These are phyloP conservation scores for Trebouxia gelatinosa DNA, from an alignment of 163 green algal species.

Conservation along the genomic window DNA sequence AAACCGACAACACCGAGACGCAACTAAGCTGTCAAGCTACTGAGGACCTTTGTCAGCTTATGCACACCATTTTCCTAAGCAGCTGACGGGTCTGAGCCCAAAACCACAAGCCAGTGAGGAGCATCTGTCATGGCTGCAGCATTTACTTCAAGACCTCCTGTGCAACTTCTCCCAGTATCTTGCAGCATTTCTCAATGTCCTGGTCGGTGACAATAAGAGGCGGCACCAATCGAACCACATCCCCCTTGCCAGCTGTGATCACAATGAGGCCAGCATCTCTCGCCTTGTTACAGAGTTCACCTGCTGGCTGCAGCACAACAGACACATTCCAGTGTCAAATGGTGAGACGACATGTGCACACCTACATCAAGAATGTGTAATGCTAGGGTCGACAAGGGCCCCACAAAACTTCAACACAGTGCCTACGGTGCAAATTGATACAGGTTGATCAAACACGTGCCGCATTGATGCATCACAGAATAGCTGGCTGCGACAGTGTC, in stretches of 20 bases:
- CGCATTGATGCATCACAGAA: too few species aligned
- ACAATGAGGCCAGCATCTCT: slow-evolving; percentile 84
- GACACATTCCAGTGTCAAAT: too few species aligned
- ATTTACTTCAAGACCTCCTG: slow-evolving; percentile 37
- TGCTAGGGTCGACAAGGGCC: too few species aligned
- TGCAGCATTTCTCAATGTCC: slow-evolving; percentile 78
- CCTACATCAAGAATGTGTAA: too few species aligned
- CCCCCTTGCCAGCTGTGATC: slow-evolving; percentile 94
- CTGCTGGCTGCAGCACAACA: slow-evolving; percentile 55
- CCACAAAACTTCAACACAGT: too few species aligned
- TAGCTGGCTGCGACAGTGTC: too few species aligned
- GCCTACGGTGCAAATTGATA: too few species aligned
- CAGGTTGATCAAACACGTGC: too few species aligned
- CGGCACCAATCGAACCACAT: slow-evolving; percentile 95
- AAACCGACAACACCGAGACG: neutral
- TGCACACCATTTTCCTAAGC: neutral
- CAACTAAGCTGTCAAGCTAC: neutral
- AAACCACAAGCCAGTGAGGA: neutral
- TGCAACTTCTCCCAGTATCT: slow-evolving; percentile 51
- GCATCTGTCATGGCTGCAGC: slow-evolving; percentile 1
- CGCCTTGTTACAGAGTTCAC: slow-evolving; percentile 67
- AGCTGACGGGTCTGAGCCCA: neutral
- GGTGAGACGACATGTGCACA: too few species aligned
- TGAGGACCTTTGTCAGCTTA: too few species aligned
- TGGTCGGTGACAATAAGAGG: slow-evolving; percentile 86